phyloP scores from a whole-genome alignment of 2,329 filamentous ascomycete genomes.

The Thelonectria blattea region DNA sequence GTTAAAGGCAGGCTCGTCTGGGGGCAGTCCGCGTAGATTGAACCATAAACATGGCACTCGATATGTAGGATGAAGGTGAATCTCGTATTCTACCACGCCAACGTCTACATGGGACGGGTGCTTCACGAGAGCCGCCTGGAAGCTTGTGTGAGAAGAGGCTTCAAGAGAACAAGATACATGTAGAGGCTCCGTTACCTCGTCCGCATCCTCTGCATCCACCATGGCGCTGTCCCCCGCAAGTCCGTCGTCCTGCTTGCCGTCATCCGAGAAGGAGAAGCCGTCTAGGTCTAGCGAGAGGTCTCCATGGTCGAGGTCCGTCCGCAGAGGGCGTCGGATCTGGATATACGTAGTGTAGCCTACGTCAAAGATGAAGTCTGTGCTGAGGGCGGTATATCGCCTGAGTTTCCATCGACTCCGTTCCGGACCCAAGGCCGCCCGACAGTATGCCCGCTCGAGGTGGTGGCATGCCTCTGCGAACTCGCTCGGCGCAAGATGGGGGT shows the following conservation, averaged over 20 bases:
- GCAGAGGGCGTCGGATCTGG: conserved; percentile 62
- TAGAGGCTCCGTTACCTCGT: conserved; percentile 51
- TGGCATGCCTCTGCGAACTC: conserved; percentile 73
- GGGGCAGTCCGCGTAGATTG: conserved; percentile 63
- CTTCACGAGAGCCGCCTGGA: conserved; percentile 50
- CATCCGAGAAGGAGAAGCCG: conserved; percentile 51
- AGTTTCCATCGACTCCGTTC: conserved; percentile 62
- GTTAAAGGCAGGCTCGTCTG: conserved; percentile 62
- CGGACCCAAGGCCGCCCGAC: conserved; percentile 62
- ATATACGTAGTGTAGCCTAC: conserved; percentile 58
- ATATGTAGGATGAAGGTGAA: conserved; percentile 78
- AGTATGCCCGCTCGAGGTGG: conserved; percentile 64
- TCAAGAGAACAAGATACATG: conserved; percentile 12
- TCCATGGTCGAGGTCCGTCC: conserved; percentile 49
- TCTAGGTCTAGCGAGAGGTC: conserved; percentile 55
- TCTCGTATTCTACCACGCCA: conserved; percentile 70
- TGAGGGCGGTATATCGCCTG: conserved; percentile 57
- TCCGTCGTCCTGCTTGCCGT: conserved; percentile 23
- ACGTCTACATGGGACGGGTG: conserved; percentile 41
- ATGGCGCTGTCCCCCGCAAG: conserved; percentile 51
- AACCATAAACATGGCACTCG: conserved; percentile 80
- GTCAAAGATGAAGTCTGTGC: conserved; percentile 49
- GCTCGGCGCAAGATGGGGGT: conserved; percentile 64
- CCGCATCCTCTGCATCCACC: conserved; percentile 57
- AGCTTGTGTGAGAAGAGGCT: conserved; percentile 29